Evolutionary conservation across 345 rosid genomes (phyloP).

Genomic region (Murraya paniculata): DNA sequence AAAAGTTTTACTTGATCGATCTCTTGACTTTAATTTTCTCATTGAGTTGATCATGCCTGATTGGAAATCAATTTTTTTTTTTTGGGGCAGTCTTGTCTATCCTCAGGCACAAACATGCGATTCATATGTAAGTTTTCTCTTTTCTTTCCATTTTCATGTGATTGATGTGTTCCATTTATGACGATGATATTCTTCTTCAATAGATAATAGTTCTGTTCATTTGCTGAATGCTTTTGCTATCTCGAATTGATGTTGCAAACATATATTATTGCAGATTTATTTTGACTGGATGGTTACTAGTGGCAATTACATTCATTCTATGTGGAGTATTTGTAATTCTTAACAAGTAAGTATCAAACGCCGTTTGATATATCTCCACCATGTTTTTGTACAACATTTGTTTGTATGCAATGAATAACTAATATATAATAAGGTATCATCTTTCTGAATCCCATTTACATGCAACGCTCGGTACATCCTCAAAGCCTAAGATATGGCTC

Average conservation of each 20-base stretch:
- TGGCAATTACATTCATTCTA: constrained; percentile 78
- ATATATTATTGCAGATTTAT: constrained; percentile 56
- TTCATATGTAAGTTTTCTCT: constrained; percentile 60
- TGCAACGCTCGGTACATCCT: not conserved
- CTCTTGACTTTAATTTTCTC: constrained; percentile 15
- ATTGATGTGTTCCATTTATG: not conserved
- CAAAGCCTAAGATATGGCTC: not conserved
- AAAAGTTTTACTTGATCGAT: not conserved
- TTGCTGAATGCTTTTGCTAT: not conserved
- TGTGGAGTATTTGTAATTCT: constrained; percentile 80
- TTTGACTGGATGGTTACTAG: constrained; percentile 86
- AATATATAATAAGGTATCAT: not conserved
- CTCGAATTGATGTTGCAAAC: constrained; percentile 6
- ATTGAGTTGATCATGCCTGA: constrained; percentile 11
- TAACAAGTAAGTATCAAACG: constrained; percentile 59
- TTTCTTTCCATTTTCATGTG: not conserved
- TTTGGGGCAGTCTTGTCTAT: constrained; percentile 60
- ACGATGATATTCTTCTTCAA: not conserved
- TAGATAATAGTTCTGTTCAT: not conserved
- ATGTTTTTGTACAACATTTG: constrained; percentile 9
- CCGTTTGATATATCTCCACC: not conserved
- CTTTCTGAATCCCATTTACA: not conserved
- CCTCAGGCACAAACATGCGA: constrained; percentile 67
- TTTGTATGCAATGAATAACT: constrained; percentile 6
- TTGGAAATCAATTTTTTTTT: constrained; percentile 13